A percentile compares a stretch with the other conserved stretches of the same genome.
Conservation (phyloP, 108 stramenopile genomes). For the Pseudonitzschia pungens region DNA sequence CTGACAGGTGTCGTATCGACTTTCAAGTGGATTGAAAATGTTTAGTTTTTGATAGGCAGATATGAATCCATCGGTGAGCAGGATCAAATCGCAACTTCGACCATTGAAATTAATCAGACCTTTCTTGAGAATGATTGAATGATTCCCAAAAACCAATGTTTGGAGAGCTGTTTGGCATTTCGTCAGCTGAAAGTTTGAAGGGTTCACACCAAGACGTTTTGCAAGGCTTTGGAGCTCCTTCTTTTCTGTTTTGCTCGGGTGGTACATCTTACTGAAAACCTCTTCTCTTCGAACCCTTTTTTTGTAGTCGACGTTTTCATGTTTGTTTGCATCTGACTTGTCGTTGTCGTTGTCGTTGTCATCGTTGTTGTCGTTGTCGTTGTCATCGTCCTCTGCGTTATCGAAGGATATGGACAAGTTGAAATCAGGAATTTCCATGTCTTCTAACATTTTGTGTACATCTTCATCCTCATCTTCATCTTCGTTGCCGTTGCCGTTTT, state of each 20-base stretch:
- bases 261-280: constrained; percentile 42
- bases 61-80: constrained; percentile 52
- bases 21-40: constrained; percentile 19
- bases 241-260: constrained; percentile 25
- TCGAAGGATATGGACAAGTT: constrained; percentile 9
- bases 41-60: constrained; percentile 20
- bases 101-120: constrained; percentile 15
- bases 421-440: constrained; percentile 36
- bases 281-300: constrained; percentile 35
- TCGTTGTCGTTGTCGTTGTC: too few species aligned
- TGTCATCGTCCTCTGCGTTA: too few species aligned
- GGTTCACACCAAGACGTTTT: background rate
- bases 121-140: constrained; percentile 33
- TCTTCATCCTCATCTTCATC: constrained; percentile 28
- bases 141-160: constrained; percentile 18
- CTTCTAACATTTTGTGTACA: constrained; percentile 20
- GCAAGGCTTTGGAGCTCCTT: constrained; percentile 33
- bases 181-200: constrained; percentile 13
- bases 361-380: too few species aligned
- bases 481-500: constrained; percentile 5
- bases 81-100: constrained; percentile 30
- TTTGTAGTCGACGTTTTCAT: constrained; percentile 18
- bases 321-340: too few species aligned
- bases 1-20: constrained; percentile 29
- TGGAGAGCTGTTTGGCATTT: constrained; percentile 26